Evolutionary conservation across 108 stramenopile genomes (phyloP).

Genomic region (Cyclotella choctawhatcheeana): DNA sequence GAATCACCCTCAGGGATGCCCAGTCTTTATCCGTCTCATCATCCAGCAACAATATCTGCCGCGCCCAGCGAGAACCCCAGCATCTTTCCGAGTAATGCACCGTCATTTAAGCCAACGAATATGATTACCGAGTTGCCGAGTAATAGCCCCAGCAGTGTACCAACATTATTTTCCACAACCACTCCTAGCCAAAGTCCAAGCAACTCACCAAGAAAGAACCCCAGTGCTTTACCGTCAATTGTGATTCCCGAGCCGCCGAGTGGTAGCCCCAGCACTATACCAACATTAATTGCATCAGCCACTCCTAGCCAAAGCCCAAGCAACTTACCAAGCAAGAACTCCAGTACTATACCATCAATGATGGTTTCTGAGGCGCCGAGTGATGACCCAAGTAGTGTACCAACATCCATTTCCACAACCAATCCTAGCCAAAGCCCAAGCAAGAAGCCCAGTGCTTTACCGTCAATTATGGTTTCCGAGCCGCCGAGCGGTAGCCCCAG

Average conservation of each 20-base stretch:
- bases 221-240: not conserved
- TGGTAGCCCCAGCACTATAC: not conserved
- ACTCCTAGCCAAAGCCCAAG: not conserved
- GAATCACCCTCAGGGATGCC: not conserved
- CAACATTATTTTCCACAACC: not conserved
- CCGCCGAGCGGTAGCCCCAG: not conserved
- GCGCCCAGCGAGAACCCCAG: too few relatives aligned
- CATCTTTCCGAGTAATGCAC: too few relatives aligned
- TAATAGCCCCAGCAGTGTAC: not conserved
- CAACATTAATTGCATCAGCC: not conserved
- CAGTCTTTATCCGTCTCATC: too few relatives aligned
- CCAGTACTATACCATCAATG: not conserved
- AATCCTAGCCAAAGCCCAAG: not conserved
- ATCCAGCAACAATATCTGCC: too few relatives aligned
- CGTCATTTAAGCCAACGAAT: too few relatives aligned
- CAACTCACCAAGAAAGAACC: not conserved
- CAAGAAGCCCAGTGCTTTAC: not conserved
- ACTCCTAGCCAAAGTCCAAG: not conserved
- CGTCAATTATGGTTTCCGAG: not conserved
- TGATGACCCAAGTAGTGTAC: not conserved
- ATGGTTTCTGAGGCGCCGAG: not conserved
- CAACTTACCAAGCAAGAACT: too few relatives aligned
- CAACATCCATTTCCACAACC: not conserved
- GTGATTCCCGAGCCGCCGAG: not conserved
- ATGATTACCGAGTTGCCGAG: too few relatives aligned